phyloP scores from a whole-genome alignment of 768 basidiomycete species.

The Collybiopsis luxurians region DNA sequence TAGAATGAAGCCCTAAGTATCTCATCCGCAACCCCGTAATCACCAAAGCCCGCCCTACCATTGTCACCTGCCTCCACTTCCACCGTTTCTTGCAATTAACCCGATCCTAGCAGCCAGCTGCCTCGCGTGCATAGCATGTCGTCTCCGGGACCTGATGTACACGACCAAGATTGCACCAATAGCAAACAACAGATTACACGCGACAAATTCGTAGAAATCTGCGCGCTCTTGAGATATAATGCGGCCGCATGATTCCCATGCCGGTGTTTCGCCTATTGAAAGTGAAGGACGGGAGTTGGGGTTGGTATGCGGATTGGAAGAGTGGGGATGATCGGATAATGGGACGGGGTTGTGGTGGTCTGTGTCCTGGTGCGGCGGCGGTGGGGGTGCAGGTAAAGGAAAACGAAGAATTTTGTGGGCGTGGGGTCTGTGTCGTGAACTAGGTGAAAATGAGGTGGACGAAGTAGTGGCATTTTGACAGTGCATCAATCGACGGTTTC shows the following conservation, averaged over 20 bases:
- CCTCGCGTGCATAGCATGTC: slow-evolving; percentile 73
- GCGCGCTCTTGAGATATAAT: slow-evolving; percentile 74
- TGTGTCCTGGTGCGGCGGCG: too few species aligned
- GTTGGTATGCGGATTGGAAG: slow-evolving; percentile 5
- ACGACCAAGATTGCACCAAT: slow-evolving; percentile 62
- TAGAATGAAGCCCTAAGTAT: too few species aligned
- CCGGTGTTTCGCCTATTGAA: slow-evolving; percentile 60
- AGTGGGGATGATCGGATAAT: slow-evolving; percentile 1
- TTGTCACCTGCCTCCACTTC: too few species aligned
- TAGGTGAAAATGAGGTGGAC: slow-evolving; percentile 22
- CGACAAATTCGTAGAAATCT: slow-evolving; percentile 91
- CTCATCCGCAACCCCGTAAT: too few species aligned
- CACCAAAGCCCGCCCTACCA: too few species aligned
- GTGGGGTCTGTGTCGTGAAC: slow-evolving; percentile 13
- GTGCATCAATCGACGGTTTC: slow-evolving; percentile 87
- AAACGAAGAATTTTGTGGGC: slow-evolving; percentile 3
- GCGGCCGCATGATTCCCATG: slow-evolving; percentile 94
- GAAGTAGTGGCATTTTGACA: slow-evolving; percentile 47
- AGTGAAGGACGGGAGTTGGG: background rate
- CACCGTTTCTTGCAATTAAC: slow-evolving; percentile 44
- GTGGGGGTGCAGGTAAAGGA: slow-evolving; percentile 8
- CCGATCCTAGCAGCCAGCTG: slow-evolving; percentile 88
- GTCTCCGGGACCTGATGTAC: slow-evolving; percentile 62
- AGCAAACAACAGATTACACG: slow-evolving; percentile 75
- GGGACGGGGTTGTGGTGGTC: too few species aligned